Evolutionary conservation across 805 yeast species (phyloP).

Genomic region (Candida coquimbonensis): DNA sequence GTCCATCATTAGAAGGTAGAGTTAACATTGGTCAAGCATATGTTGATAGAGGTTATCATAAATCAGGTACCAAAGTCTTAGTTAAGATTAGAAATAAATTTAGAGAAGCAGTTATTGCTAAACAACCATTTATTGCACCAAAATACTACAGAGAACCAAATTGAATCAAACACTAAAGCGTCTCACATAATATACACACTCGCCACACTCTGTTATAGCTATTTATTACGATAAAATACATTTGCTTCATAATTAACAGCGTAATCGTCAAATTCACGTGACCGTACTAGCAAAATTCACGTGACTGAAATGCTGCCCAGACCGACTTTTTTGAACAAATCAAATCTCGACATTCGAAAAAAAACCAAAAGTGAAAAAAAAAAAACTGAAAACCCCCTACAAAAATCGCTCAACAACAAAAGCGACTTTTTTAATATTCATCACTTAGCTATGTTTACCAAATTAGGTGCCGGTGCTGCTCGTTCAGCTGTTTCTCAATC

Average conservation of each 20-base stretch:
- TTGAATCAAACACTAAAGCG: neutral
- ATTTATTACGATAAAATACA: too few relatives aligned
- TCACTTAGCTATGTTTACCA: slow-evolving; percentile 19
- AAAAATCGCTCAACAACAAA: neutral
- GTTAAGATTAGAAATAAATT: slow-evolving; percentile 80
- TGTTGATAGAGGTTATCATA: slow-evolving; percentile 60
- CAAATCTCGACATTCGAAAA: slow-evolving; percentile 15
- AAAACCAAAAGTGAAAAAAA: slow-evolving; percentile 13
- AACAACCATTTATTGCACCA: slow-evolving; percentile 78
- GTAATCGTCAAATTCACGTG: neutral
- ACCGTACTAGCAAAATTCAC: neutral
- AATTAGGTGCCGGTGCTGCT: slow-evolving; percentile 26
- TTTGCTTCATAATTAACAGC: neutral
- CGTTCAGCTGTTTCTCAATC: slow-evolving; percentile 26
- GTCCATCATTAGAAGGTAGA: slow-evolving; percentile 60
- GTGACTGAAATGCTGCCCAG: slow-evolving; percentile 1
- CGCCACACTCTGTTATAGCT: too few relatives aligned
- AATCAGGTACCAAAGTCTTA: slow-evolving; percentile 64
- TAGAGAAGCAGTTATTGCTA: slow-evolving; percentile 68
- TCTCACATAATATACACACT: neutral
- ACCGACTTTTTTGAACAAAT: slow-evolving; percentile 13
- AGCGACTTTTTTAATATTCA: slow-evolving; percentile 6
- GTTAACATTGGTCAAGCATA: slow-evolving; percentile 90
- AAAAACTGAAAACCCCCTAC: slow-evolving; percentile 12
- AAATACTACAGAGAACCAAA: slow-evolving; percentile 50